phyloP scores from a whole-genome alignment of 1,284 basidiomycete species.

The Trametes versicolor region DNA sequence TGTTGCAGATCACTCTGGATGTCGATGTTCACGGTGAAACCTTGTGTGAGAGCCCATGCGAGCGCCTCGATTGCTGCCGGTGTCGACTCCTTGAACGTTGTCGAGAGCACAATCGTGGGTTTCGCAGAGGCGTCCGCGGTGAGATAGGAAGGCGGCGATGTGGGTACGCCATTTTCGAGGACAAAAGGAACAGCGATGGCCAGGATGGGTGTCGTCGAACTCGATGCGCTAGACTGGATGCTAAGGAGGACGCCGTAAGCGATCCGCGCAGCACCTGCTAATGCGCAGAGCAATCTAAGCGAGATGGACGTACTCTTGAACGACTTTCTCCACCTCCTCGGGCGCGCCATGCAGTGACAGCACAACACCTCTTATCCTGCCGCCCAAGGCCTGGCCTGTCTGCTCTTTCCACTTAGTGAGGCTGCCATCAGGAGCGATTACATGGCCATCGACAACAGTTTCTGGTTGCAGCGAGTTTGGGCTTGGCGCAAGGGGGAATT shows the following conservation, averaged over 20 bases:
- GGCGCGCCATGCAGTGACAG: conserved; percentile 52
- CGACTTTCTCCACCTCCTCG: conserved; percentile 52
- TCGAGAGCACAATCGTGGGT: conserved; percentile 61
- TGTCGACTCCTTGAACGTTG: conserved; percentile 60
- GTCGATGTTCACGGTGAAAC: conserved; percentile 74
- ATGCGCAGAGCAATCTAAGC: conserved; percentile 16
- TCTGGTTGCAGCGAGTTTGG: conserved; percentile 72
- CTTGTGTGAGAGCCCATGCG: conserved; percentile 69
- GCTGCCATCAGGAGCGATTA: conserved; percentile 54
- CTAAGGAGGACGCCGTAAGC: conserved; percentile 21
- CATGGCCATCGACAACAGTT: conserved; percentile 73
- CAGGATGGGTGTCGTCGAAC: conserved; percentile 32
- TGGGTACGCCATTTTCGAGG: conserved; percentile 55
- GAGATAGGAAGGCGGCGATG: conserved; percentile 51
- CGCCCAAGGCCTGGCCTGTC: conserved; percentile 55
- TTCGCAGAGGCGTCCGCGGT: conserved; percentile 47
- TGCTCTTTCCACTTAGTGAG: conserved; percentile 62
- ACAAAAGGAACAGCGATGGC: conserved; percentile 56
- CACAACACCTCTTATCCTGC: conserved; percentile 61
- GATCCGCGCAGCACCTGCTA: conserved; percentile 9
- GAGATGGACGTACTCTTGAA: conserved; percentile 43
- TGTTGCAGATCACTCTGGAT: conserved; percentile 61
- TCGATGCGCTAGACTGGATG: conserved; percentile 19
- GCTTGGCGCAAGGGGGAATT: conserved; percentile 73
- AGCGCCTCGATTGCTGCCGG: conserved; percentile 62